These are phyloP conservation scores for Pugionium cornutum DNA, from an alignment of 345 rosid genomes.

Conservation along the genomic window DNA sequence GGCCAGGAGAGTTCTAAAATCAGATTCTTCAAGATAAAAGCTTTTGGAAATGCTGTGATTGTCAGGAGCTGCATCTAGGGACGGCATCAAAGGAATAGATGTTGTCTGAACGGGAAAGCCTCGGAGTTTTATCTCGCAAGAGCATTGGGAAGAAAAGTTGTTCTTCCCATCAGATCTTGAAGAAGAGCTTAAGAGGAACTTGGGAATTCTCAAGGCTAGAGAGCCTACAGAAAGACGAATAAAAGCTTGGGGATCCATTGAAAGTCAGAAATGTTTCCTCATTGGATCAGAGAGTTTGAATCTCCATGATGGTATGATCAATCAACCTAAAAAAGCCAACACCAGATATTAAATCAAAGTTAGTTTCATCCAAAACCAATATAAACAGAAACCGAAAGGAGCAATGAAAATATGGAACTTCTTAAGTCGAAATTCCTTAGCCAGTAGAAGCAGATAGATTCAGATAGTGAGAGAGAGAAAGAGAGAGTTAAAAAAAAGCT, in stretches of 20 bases:
- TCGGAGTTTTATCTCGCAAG: conserved; percentile 79
- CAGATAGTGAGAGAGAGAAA: too few relatives aligned
- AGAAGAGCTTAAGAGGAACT: conserved; percentile 46
- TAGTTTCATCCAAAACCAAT: conserved; percentile 18
- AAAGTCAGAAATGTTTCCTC: conserved; percentile 55
- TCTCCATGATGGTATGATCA: conserved; percentile 20
- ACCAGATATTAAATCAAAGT: conserved; percentile 24
- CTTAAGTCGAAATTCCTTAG: neutral
- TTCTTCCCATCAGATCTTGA: conserved; percentile 47
- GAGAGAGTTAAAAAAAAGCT: neutral
- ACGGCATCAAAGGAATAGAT: conserved; percentile 65
- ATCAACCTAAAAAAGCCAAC: conserved; percentile 34
- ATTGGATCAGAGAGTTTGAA: conserved; percentile 44
- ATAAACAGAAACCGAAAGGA: conserved; percentile 5
- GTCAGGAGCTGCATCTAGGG: conserved; percentile 76
- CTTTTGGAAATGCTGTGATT: conserved; percentile 70
- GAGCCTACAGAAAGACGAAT: conserved; percentile 84
- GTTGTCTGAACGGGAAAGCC: conserved; percentile 89
- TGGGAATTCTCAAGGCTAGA: conserved; percentile 74
- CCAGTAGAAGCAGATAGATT: neutral
- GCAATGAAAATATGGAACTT: neutral
- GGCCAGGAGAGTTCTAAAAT: conserved; percentile 68
- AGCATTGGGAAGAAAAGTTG: conserved; percentile 56
- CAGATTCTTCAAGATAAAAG: conserved; percentile 90
- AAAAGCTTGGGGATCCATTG: conserved; percentile 96